phyloP scores from a whole-genome alignment of 257 asterid genomes.

The Echium plantagineum region DNA sequence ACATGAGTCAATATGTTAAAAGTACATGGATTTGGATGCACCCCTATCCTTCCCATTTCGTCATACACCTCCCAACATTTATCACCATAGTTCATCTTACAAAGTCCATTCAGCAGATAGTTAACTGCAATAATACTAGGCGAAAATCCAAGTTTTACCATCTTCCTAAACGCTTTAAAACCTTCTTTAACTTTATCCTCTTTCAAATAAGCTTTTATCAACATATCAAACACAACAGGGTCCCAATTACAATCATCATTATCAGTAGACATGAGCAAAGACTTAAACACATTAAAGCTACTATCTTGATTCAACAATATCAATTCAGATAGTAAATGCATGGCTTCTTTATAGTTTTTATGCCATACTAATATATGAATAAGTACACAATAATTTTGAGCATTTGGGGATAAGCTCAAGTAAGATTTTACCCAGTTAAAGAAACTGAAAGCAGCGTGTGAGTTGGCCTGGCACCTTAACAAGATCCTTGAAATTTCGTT shows the following conservation, averaged over 20 bases:
- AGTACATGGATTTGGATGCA: conserved; percentile 60
- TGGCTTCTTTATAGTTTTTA: conserved; percentile 47
- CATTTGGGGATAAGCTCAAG: conserved; percentile 27
- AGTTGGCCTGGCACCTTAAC: conserved; percentile 78
- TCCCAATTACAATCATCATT: conserved; percentile 61
- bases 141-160: conserved; percentile 42
- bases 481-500: conserved; percentile 54
- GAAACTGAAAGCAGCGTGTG: conserved; percentile 50
- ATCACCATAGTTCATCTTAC: conserved; percentile 34
- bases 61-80: conserved; percentile 69
- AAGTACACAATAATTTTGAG: conserved; percentile 42
- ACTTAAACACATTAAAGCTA: conserved; percentile 29
- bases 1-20: conserved; percentile 57
- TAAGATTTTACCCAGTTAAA: conserved; percentile 57
- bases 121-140: conserved; percentile 53
- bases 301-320: conserved; percentile 23
- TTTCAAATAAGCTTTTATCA: conserved; percentile 65
- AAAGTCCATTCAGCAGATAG: conserved; percentile 49
- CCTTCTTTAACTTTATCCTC: conserved; percentile 46
- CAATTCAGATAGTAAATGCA: conserved; percentile 47
- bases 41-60: conserved; percentile 44
- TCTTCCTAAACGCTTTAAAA: conserved; percentile 35
- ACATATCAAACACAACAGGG: conserved; percentile 83
- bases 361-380: conserved; percentile 74
- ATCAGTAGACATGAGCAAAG: conserved; percentile 31